Evolutionary conservation across 768 basidiomycete genomes (phyloP), one percentile per base, ranked within the genome.

Genomic region (Lentinula guzmanii): DNA sequence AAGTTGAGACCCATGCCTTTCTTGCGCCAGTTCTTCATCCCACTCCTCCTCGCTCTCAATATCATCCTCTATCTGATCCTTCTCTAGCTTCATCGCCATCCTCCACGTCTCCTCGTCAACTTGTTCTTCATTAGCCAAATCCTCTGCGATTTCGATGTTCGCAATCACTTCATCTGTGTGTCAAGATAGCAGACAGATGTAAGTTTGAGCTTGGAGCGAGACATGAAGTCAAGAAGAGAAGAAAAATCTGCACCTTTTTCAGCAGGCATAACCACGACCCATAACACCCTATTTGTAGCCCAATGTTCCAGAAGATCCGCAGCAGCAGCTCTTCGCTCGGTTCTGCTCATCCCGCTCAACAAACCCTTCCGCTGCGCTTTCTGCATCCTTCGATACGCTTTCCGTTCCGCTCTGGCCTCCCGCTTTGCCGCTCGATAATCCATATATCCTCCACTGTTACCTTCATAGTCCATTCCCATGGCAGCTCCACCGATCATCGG

Each of bases 241-340:
- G 24, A 33, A 35, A 35, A 2, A 52, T 33, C 15, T 65, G 5
- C 39, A 68, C 65, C 68, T 28, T 66, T 57, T 5, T 67, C 65
- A 21, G 64, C 62, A 61, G 60, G 65, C 64, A 67, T 63, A 24
- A 70, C 63, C 13, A 70, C 69, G 35, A 70, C 60, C 69, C 69
- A 70, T 9, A 69, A 48, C 2, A 69, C 54, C 13, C 58, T 59
- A 45, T 65, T 54, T 41, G 65, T 63, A 33, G 62, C 33, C 63
- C 65, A 64, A 41, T 69, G 63, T 28, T 70, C 69, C 10, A 63
- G 55, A n/a, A 67, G 55, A 53, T 70, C 67, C 4, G 69, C 68
- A 9, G 66, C 61, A 2, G 62, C 59, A 33, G 68, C 69, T 2
- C 65, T 39, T 8, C 52, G 57, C 46, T 64, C 59, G 4, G 63